A percentile compares a stretch with the other conserved stretches of the same genome.
Conservation (phyloP, 2,329 filamentous ascomycete species). For the Aureobasidium sp. region DNA sequence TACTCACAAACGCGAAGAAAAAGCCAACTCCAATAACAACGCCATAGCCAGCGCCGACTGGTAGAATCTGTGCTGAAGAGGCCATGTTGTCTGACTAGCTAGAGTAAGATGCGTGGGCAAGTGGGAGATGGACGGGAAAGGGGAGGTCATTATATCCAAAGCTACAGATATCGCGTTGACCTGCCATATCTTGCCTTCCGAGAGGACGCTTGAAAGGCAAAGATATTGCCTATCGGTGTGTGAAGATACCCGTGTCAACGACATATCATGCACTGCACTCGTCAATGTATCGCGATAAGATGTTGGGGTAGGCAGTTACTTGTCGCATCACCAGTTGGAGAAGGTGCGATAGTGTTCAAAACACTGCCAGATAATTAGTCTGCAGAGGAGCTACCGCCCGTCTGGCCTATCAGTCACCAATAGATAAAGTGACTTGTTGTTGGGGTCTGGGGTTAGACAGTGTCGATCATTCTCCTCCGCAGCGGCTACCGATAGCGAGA, state of each 20-base stretch:
- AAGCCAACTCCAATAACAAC: conserved; percentile 80
- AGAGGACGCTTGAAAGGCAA: background rate
- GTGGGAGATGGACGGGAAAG: too few species aligned
- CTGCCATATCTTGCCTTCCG: background rate
- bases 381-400: too few species aligned
- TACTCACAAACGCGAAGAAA: conserved; percentile 80
- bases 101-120: background rate
- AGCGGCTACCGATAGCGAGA: conserved; percentile 17
- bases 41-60: conserved; percentile 78
- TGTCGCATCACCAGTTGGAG: background rate
- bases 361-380: too few species aligned
- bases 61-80: conserved; percentile 36
- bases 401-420: too few species aligned
- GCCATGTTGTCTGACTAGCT: background rate
- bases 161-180: background rate
- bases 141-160: conserved; percentile 1
- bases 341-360: background rate
- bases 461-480: conserved; percentile 5
- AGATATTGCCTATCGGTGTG: background rate
- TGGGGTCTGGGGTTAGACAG: conserved; percentile 13
- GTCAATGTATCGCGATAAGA: too few species aligned
- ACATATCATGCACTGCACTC: too few species aligned
- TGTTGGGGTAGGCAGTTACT: background rate
- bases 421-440: too few species aligned
- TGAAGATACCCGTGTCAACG: background rate